Percentiles rank a stretch among this genome's conserved stretches.
These are phyloP conservation scores for Apiotrichum domesticum DNA, from an alignment of 1,284 basidiomycete species.

Conservation along the genomic window DNA sequence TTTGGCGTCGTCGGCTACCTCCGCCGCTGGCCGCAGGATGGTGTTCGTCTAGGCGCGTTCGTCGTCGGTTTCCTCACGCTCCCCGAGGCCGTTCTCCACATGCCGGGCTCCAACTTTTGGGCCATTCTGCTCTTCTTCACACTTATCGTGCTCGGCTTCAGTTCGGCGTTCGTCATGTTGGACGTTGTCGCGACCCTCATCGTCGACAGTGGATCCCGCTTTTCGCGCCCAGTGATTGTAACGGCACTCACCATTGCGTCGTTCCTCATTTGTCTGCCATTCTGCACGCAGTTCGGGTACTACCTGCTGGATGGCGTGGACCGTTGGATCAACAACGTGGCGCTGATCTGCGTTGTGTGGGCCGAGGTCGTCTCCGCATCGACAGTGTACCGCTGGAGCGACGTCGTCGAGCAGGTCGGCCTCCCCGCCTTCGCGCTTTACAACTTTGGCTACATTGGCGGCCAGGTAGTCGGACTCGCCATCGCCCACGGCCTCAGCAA, in stretches of 20 bases:
- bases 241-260: conserved; percentile 16
- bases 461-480: conserved; percentile 17
- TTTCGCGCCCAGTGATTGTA: conserved; percentile 21
- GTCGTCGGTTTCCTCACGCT: conserved; percentile 20
- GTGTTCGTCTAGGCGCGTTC: conserved; percentile 20
- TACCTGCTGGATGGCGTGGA: conserved; percentile 23
- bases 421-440: conserved; percentile 11
- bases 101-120: conserved; percentile 26
- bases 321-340: conserved; percentile 25
- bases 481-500: conserved; percentile 15
- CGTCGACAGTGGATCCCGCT: conserved; percentile 17
- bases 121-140: conserved; percentile 24
- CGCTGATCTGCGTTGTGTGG: conserved; percentile 21
- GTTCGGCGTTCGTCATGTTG: conserved; percentile 25
- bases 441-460: conserved; percentile 19
- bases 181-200: conserved; percentile 21
- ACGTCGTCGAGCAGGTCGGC: conserved; percentile 17
- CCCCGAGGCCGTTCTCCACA: conserved; percentile 23
- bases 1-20: conserved; percentile 23
- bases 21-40: conserved; percentile 20
- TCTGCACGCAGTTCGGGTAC: conserved; percentile 27
- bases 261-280: conserved; percentile 24
- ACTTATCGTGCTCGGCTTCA: conserved; percentile 23
- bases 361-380: conserved; percentile 18
- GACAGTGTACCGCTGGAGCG: conserved; percentile 19